A percentile compares a stretch with the other conserved stretches of the same genome.
These are phyloP conservation scores for Fusarium musae DNA, from an alignment of 2,329 filamentous ascomycete species.

Conservation along the genomic window DNA sequence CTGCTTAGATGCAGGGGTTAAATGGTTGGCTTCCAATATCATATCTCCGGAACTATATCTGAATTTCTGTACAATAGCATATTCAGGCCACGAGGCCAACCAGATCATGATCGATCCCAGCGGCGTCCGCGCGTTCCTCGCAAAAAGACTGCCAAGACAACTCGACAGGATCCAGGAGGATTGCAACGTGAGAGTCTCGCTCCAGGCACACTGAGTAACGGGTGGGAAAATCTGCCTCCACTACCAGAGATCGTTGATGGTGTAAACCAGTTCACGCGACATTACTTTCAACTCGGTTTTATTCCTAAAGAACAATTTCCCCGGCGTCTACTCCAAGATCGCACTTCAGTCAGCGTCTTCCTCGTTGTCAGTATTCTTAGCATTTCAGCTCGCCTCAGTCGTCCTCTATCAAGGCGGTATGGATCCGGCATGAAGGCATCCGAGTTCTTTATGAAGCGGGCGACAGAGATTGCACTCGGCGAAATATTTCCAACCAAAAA, in stretches of 20 bases:
- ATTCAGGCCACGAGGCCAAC: slow-evolving; percentile 64
- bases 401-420: slow-evolving; percentile 59
- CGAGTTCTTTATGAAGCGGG: slow-evolving; percentile 64
- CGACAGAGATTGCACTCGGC: slow-evolving; percentile 57
- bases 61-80: slow-evolving; percentile 49
- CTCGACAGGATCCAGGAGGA: slow-evolving; percentile 54
- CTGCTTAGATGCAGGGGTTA: slow-evolving; percentile 62
- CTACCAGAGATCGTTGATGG: slow-evolving; percentile 62
- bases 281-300: slow-evolving; percentile 70
- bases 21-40: slow-evolving; percentile 56
- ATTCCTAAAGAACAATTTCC: slow-evolving; percentile 65
- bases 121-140: slow-evolving; percentile 61
- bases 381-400: slow-evolving; percentile 66
- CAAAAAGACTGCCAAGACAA: slow-evolving; percentile 58
- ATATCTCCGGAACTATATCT: background rate
- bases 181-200: slow-evolving; percentile 49
- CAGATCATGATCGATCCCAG: slow-evolving; percentile 65
- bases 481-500: slow-evolving; percentile 61
- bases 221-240: slow-evolving; percentile 63
- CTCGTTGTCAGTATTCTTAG: slow-evolving; percentile 66
- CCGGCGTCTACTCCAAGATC: slow-evolving; percentile 58
- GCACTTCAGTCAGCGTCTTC: slow-evolving; percentile 63
- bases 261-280: slow-evolving; percentile 62
- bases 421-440: slow-evolving; percentile 63
- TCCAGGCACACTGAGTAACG: slow-evolving; percentile 45